Conservation (phyloP, 306 rosid species). For the Lathyrus oleraceus region DNA sequence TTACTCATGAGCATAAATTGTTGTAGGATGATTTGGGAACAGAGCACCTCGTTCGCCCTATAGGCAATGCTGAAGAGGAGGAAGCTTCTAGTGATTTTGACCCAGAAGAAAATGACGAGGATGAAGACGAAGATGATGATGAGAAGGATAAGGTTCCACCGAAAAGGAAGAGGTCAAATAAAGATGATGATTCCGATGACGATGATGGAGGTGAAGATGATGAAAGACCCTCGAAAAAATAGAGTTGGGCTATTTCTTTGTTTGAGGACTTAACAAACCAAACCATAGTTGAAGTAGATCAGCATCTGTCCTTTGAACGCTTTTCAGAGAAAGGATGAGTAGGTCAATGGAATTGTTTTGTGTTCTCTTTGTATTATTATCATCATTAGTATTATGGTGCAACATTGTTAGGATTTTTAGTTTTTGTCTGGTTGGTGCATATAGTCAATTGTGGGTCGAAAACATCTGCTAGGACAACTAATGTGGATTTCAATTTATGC, state of each 20-base stretch:
- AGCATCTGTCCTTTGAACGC: constrained; percentile 38
- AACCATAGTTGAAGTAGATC: constrained; percentile 49
- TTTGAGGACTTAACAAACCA: constrained; percentile 42
- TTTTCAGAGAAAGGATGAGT: constrained; percentile 47
- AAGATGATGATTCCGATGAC: constrained; percentile 64
- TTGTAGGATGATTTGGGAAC: constrained; percentile 78
- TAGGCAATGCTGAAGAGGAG: constrained; percentile 76
- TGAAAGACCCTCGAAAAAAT: constrained; percentile 86
- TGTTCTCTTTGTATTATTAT: constrained; percentile 45
- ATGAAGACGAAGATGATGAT: constrained; percentile 48
- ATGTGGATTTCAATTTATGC: constrained; percentile 24
- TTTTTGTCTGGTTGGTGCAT: background rate
- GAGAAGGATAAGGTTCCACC: constrained; percentile 67
- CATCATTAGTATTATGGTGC: constrained; percentile 49
- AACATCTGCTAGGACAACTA: background rate
- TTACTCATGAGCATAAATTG: background rate
- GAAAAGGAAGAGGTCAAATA: constrained; percentile 76
- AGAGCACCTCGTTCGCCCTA: constrained; percentile 73
- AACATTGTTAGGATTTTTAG: constrained; percentile 1
- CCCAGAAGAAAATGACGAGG: constrained; percentile 76
- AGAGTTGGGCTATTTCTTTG: constrained; percentile 46
- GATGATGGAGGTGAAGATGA: constrained; percentile 80
- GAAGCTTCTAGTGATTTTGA: constrained; percentile 88
- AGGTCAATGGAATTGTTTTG: constrained; percentile 41
- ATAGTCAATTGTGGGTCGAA: constrained; percentile 2